Percentiles rank a stretch among this genome's conserved stretches.
These are phyloP conservation scores for Lanmaoa pseudosensibilis DNA, from an alignment of 768 basidiomycete genomes.

Conservation along the genomic window DNA sequence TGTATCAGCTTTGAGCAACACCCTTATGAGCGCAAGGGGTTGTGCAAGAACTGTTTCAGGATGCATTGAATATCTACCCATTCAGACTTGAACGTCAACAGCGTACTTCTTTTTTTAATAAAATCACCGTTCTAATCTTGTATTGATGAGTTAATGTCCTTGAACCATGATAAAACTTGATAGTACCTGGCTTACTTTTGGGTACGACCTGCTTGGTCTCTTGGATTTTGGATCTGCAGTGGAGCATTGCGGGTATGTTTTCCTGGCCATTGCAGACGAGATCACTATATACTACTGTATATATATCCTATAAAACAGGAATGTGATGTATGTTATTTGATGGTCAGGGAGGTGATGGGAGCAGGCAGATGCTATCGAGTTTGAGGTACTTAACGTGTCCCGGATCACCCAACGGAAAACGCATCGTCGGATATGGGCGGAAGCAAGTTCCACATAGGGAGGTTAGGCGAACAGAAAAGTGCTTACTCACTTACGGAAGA, in stretches of 20 bases:
- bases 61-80: slow-evolving; percentile 38
- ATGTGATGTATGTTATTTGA: background rate
- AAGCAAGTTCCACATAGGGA: too few relatives aligned
- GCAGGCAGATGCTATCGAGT: too few relatives aligned
- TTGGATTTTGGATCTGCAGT: background rate
- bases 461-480: too few relatives aligned
- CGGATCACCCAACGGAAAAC: too few relatives aligned
- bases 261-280: background rate
- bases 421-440: too few relatives aligned
- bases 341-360: too few relatives aligned
- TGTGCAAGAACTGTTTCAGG: slow-evolving; percentile 68
- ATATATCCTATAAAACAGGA: background rate
- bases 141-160: slow-evolving; percentile 2
- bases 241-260: background rate
- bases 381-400: too few relatives aligned
- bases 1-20: slow-evolving; percentile 65
- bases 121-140: background rate
- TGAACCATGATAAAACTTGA: background rate
- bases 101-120: background rate
- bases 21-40: slow-evolving; percentile 62
- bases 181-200: background rate
- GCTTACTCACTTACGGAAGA: too few relatives aligned
- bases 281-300: background rate
- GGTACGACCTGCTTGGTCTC: background rate
- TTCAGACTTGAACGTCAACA: background rate